Percentiles rank a stretch among this genome's conserved stretches.
Conservation (phyloP, 2,329 filamentous ascomycete genomes). For the Coniella lustricola region DNA sequence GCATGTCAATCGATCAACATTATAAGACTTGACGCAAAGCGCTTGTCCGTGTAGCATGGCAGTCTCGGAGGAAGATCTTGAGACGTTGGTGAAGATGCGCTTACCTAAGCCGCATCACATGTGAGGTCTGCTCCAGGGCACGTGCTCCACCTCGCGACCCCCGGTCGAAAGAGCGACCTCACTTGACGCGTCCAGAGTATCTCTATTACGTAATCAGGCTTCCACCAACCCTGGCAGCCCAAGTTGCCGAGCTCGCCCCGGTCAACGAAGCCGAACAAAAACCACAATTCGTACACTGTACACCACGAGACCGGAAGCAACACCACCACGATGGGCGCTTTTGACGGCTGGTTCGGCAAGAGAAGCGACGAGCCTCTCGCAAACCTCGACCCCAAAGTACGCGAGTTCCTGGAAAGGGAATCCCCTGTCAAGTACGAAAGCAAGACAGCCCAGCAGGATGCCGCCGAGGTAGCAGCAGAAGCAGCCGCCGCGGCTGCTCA, state of each 20-base stretch:
- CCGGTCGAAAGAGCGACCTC: no score
- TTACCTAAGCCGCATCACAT: no score
- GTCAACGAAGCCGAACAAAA: slow-evolving; percentile 4
- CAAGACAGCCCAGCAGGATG: slow-evolving; percentile 12
- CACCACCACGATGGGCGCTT: slow-evolving; percentile 46
- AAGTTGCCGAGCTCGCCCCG: slow-evolving; percentile 15
- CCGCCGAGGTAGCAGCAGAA: slow-evolving; percentile 3
- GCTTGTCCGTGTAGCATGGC: no score
- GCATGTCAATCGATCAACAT: no score
- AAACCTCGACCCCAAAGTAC: slow-evolving; percentile 74
- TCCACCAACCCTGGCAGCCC: neutral
- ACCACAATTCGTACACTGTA: slow-evolving; percentile 1
- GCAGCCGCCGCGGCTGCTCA: neutral
- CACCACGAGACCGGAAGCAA: neutral
- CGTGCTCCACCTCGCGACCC: no score
- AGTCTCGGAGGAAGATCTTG: no score
- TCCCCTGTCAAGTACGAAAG: slow-evolving; percentile 61
- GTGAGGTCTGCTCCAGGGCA: no score
- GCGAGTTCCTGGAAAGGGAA: slow-evolving; percentile 78
- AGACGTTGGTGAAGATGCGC: no score
- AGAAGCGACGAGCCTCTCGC: slow-evolving; percentile 56
- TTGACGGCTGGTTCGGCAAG: slow-evolving; percentile 42
- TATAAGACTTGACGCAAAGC: no score
- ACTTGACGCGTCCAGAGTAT: neutral
- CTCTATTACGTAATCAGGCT: neutral